Percentiles rank a stretch among this genome's conserved stretches.
Conservation (phyloP, 129 eudicot genomes). For the Saposhnikovia divaricata region DNA sequence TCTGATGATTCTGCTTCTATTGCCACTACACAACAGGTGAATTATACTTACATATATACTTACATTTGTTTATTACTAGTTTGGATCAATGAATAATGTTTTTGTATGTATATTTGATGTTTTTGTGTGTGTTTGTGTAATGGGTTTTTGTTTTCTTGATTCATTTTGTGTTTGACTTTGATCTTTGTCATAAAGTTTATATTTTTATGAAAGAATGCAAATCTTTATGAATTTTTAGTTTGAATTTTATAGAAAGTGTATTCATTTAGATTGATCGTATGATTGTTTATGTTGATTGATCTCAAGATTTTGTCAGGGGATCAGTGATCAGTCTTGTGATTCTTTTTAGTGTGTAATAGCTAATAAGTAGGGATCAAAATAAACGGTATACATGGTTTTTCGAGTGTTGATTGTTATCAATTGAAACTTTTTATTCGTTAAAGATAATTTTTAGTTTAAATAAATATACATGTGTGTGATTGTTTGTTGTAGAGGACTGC, state of each 20-base stretch:
- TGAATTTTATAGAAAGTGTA: background rate
- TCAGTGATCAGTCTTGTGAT: background rate
- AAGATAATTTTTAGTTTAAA: no score
- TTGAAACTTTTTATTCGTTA: background rate
- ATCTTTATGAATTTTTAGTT: background rate
- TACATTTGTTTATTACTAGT: background rate
- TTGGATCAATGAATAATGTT: background rate
- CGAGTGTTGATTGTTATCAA: background rate
- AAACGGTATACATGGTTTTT: background rate
- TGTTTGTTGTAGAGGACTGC: background rate
- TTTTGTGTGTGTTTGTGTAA: background rate
- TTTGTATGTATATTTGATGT: background rate
- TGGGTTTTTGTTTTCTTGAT: background rate
- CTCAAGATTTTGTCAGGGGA: background rate
- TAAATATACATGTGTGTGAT: background rate
- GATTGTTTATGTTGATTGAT: background rate
- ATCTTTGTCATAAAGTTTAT: background rate
- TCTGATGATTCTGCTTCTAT: slow-evolving; percentile 46
- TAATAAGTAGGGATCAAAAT: no score
- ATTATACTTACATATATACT: background rate
- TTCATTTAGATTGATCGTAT: background rate
- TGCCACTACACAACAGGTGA: slow-evolving; percentile 58
- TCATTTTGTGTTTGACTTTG: background rate
- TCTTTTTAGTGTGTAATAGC: background rate
- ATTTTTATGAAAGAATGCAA: background rate